Base-by-base conservation (phyloP, 2,329 filamentous ascomycete species). In the Colletotrichum caudatum region DNA sequence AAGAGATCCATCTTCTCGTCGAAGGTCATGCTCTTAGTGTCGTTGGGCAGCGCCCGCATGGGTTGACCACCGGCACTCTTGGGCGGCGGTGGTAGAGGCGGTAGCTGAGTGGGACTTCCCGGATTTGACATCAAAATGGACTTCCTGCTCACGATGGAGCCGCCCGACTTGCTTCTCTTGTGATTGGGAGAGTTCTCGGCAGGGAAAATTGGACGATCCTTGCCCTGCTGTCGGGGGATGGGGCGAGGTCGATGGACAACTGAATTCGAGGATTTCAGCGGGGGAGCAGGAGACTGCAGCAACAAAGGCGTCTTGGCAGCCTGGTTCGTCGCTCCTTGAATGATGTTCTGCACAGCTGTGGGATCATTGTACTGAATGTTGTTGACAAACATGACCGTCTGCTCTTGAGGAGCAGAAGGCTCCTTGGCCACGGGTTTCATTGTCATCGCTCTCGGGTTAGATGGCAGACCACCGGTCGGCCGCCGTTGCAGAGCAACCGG, bases 11-110 rank as follows among this genome's bases (percentile, higher is more conserved):
- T 87, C 76, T 89, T 89, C 75, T 89, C 88, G 63, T 89, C 82
- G 72, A 88, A 84, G 0, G 86, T 88, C 87, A 89, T 89, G 76
- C 86, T 89, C 77, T 84, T 85, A 3, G 86, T 88, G 71, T 87
- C 79, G 70, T 88, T 89, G 3, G 86, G 84, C 7, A 83, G 80
- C 23, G 87, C 81, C 20, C 84, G 78, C 50, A 78, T 69, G 8
- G 81, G 75, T 11, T 33, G 29, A 20, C 79, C 76, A 33, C 80
- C 80, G 23, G 82, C 81, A 68, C 80, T 85, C 61, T 81, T 82
- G 1, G 87, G 85, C 0, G 84, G 80, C 23, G 81, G 78, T 8
- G 86, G 86, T n/a, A 88, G 81, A 29, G 87, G 85, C 8, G 87
- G 86, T n/a, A 89, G 80, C 61, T 83, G 79, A 6, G 81, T 85